Conservation (phyloP, 345 rosid species). For the Euphorbia pulcherrima region DNA sequence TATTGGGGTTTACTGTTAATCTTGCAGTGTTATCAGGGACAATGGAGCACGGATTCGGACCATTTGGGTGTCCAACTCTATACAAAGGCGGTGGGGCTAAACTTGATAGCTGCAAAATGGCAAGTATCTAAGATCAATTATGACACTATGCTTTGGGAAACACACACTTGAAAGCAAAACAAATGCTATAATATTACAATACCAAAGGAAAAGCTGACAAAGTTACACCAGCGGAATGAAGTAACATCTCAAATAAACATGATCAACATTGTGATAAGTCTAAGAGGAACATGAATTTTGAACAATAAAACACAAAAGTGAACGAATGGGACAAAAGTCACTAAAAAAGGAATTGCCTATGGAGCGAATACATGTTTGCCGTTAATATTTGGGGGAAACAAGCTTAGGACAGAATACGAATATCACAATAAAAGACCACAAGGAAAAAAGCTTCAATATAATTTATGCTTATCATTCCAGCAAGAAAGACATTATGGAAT, state of each 20-base stretch:
- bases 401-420: background rate
- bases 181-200: background rate
- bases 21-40: constrained; percentile 57
- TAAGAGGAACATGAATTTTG: background rate
- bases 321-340: background rate
- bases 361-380: too few species aligned
- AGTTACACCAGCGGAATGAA: background rate
- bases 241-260: background rate
- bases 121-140: constrained; percentile 6
- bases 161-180: background rate
- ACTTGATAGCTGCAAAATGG: constrained; percentile 62
- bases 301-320: background rate
- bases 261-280: background rate
- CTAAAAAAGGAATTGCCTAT: background rate
- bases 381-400: background rate
- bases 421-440: background rate
- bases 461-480: too few species aligned
- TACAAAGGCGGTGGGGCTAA: constrained; percentile 89
- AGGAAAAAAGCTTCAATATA: background rate
- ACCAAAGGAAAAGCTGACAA: background rate
- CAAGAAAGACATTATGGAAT: too few species aligned
- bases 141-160: constrained; percentile 15
- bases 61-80: constrained; percentile 73
- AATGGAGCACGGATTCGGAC: constrained; percentile 45
- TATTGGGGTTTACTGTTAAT: constrained; percentile 69